Evolutionary conservation across 306 rosid genomes (phyloP).

Genomic region (Styphnolobium japonicum): DNA sequence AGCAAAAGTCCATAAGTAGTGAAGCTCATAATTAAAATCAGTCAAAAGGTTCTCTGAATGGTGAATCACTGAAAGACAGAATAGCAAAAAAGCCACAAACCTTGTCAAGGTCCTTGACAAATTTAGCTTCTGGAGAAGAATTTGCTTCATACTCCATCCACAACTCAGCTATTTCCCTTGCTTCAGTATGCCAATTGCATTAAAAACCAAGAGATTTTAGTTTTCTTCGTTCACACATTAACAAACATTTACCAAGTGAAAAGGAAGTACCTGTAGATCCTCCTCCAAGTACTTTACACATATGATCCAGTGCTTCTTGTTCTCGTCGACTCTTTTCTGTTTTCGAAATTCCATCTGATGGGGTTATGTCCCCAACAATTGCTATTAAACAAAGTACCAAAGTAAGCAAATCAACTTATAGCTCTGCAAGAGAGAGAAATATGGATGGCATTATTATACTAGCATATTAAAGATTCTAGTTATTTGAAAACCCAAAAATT

Average conservation of each 20-base stretch:
- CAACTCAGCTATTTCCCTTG: constrained; percentile 70
- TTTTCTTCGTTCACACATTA: background rate
- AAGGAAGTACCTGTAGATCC: constrained; percentile 64
- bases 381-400: constrained; percentile 44
- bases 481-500: background rate
- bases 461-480: background rate
- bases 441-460: background rate
- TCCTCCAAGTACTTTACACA: constrained; percentile 94
- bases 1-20: background rate
- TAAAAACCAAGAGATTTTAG: constrained; percentile 18
- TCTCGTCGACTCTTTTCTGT: constrained; percentile 69
- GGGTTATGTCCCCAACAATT: constrained; percentile 93
- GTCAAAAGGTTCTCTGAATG: too few species aligned
- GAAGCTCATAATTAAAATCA: background rate
- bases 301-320: constrained; percentile 73
- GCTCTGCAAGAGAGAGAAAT: background rate
- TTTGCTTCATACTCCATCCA: constrained; percentile 87
- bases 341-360: constrained; percentile 76
- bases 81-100: constrained; percentile 25
- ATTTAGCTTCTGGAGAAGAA: constrained; percentile 82
- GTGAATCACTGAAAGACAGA: constrained; percentile 21
- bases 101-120: constrained; percentile 93
- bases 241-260: constrained; percentile 13
- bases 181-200: constrained; percentile 39
- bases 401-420: constrained; percentile 3